These are phyloP conservation scores for Echium plantagineum DNA, from an alignment of 257 asterid species.

Conservation along the genomic window DNA sequence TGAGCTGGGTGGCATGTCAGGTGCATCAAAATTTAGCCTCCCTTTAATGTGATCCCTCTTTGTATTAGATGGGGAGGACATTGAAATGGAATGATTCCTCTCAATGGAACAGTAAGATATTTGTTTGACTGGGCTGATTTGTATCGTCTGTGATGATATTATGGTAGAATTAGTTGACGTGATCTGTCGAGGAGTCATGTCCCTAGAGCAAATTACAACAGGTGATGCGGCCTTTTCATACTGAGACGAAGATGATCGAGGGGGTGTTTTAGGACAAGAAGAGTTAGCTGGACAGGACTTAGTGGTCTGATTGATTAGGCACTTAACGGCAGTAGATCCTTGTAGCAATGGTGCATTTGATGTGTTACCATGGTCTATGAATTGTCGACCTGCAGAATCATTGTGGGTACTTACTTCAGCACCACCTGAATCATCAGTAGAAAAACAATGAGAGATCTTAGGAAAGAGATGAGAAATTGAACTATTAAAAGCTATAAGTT, in stretches of 20 bases:
- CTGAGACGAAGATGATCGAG: slow-evolving; percentile 50
- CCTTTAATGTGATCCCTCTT: slow-evolving; percentile 71
- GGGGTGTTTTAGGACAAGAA: slow-evolving; percentile 77
- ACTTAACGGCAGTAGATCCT: slow-evolving; percentile 62
- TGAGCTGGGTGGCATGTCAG: slow-evolving; percentile 35
- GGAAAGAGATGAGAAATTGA: not conserved
- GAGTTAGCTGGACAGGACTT: slow-evolving; percentile 46
- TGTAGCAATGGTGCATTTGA: slow-evolving; percentile 27
- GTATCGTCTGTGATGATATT: slow-evolving; percentile 69
- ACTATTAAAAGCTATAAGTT: slow-evolving; percentile 4
- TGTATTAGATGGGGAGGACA: slow-evolving; percentile 60
- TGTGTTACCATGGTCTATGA: slow-evolving; percentile 16
- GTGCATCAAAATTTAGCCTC: slow-evolving; percentile 65
- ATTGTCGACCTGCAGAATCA: slow-evolving; percentile 17
- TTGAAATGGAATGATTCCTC: slow-evolving; percentile 48
- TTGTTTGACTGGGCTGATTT: slow-evolving; percentile 69
- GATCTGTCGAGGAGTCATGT: slow-evolving; percentile 33
- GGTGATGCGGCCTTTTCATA: slow-evolving; percentile 52
- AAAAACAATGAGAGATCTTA: slow-evolving; percentile 25
- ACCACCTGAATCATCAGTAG: slow-evolving; percentile 24
- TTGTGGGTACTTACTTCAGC: too few species aligned
- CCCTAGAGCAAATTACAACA: slow-evolving; percentile 28
- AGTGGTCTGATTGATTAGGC: slow-evolving; percentile 58
- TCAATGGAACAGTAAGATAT: slow-evolving; percentile 64
- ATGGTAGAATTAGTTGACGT: slow-evolving; percentile 68